These are phyloP conservation scores for Cutaneotrichosporon dermatis DNA, from an alignment of 1,284 basidiomycete species.

Conservation along the genomic window DNA sequence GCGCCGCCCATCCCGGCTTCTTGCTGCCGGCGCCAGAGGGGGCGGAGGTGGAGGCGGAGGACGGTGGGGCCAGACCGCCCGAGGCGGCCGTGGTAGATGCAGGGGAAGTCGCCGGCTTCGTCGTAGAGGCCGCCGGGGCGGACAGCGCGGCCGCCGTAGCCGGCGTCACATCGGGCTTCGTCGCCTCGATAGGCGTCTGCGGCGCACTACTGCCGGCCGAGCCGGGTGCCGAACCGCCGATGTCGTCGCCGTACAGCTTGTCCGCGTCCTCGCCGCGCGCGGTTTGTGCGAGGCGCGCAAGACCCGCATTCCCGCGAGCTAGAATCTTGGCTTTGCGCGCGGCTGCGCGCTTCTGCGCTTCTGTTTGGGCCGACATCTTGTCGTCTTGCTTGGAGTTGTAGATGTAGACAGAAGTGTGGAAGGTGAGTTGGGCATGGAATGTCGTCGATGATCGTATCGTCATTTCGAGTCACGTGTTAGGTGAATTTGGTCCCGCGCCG, in stretches of 20 bases:
- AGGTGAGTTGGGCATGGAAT: no score
- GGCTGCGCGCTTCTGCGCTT: slow-evolving; percentile 43
- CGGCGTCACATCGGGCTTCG: not conserved
- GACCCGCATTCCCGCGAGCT: slow-evolving; percentile 45
- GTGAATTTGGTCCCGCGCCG: no score
- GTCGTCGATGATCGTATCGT: no score
- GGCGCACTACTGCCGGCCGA: not conserved
- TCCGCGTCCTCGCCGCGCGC: slow-evolving; percentile 47
- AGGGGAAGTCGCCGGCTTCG: not conserved
- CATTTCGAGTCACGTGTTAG: no score
- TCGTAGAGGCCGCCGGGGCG: not conserved
- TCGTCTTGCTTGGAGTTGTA: no score
- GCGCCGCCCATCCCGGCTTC: slow-evolving; percentile 5
- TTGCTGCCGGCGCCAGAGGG: not conserved
- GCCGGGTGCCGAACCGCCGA: not conserved
- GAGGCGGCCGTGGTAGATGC: not conserved
- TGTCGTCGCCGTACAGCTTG: slow-evolving; percentile 39
- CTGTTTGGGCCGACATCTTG: slow-evolving; percentile 31
- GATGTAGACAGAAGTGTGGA: no score
- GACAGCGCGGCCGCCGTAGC: not conserved
- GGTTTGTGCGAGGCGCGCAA: slow-evolving; percentile 45
- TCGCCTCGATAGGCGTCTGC: not conserved
- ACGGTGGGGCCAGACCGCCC: no score
- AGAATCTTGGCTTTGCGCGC: slow-evolving; percentile 49
- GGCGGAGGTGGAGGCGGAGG: not conserved